These are phyloP conservation scores for Gracilariopsis chorda DNA, from an alignment of 23 red algal species.

Conservation along the genomic window DNA sequence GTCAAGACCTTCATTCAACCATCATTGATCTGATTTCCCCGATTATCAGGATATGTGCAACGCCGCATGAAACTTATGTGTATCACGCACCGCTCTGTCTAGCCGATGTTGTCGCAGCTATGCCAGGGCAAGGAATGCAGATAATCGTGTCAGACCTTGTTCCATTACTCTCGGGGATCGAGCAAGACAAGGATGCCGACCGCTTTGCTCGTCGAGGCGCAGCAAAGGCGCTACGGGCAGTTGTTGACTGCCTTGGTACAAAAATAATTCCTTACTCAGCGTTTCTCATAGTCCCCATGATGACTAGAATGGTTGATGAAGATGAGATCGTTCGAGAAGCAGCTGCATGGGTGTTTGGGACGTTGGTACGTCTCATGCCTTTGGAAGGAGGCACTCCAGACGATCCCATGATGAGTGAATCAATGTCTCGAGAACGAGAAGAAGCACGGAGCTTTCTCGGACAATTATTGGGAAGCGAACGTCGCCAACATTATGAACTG, in stretches of 20 bases:
- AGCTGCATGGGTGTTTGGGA: constrained; percentile 75
- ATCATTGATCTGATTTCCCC: constrained; percentile 48
- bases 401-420: constrained; percentile 39
- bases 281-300: constrained; percentile 88
- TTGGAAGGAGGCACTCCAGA: constrained; percentile 84
- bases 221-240: constrained; percentile 48
- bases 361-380: constrained; percentile 90
- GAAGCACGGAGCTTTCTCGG: constrained; percentile 80
- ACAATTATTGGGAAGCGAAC: constrained; percentile 81
- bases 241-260: constrained; percentile 64
- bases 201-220: constrained; percentile 48
- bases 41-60: constrained; percentile 45
- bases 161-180: constrained; percentile 63
- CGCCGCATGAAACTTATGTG: constrained; percentile 9
- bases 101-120: constrained; percentile 69
- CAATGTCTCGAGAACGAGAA: constrained; percentile 51
- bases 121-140: constrained; percentile 73
- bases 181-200: constrained; percentile 36
- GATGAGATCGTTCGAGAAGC: constrained; percentile 76
- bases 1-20: background rate
- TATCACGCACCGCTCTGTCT: constrained; percentile 51
- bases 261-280: constrained; percentile 89
- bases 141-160: constrained; percentile 68
- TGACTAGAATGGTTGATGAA: constrained; percentile 91
- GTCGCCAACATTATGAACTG: constrained; percentile 67